Percentiles rank a stretch among this genome's conserved stretches.
These are phyloP conservation scores for Polyporus arcularius DNA, from an alignment of 768 basidiomycete species.

Conservation along the genomic window DNA sequence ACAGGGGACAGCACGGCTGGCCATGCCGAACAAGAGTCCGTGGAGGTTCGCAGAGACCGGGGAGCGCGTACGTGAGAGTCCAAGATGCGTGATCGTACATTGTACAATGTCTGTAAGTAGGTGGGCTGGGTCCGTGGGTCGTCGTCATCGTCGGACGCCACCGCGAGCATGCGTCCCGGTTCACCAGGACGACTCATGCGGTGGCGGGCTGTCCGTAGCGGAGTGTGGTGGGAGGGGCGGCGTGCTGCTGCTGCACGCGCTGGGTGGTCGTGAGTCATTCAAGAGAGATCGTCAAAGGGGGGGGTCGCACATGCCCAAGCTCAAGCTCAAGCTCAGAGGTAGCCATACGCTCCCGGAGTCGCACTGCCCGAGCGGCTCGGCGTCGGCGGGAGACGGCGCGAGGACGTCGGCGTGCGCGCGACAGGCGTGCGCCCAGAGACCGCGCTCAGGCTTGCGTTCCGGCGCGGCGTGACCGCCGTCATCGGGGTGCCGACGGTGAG, in stretches of 20 bases:
- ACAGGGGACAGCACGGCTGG: constrained; percentile 3
- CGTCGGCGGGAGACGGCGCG: neutral
- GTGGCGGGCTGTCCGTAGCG: neutral
- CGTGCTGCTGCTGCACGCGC: neutral
- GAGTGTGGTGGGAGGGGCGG: neutral
- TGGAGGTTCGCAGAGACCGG: neutral
- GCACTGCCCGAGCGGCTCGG: constrained; percentile 9
- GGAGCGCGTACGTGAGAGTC: neutral
- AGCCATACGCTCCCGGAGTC: constrained; percentile 7
- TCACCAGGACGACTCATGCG: neutral
- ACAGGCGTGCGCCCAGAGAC: constrained; percentile 4
- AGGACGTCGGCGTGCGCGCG: constrained; percentile 4
- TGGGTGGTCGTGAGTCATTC: neutral
- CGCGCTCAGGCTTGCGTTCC: constrained; percentile 10
- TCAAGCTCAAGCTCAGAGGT: neutral
- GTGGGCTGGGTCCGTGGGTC: no score
- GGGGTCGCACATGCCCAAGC: neutral
- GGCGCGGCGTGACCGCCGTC: constrained; percentile 4
- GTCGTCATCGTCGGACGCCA: no score
- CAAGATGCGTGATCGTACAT: neutral
- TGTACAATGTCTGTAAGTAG: neutral
- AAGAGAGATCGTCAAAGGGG: neutral
- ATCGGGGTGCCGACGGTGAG: constrained; percentile 2
- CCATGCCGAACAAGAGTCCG: neutral
- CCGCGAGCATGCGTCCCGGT: no score